These are phyloP conservation scores for Sporodiniella umbellata DNA, from an alignment of 371 early-diverging fungal genomes.

Conservation along the genomic window DNA sequence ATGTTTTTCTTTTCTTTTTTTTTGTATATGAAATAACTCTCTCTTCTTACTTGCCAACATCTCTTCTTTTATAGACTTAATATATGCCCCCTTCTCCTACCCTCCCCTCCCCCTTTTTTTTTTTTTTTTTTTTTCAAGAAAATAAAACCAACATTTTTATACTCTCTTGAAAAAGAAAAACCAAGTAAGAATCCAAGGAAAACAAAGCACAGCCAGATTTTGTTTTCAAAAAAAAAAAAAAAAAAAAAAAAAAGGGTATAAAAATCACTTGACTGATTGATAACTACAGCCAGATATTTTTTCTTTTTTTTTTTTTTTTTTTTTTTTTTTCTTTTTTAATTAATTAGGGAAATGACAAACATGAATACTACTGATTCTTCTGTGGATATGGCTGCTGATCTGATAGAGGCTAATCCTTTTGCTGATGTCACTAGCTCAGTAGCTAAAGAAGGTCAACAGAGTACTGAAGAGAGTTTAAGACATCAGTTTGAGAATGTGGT, in stretches of 20 bases:
- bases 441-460: background rate
- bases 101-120: background rate
- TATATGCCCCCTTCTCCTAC: background rate
- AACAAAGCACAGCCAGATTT: background rate
- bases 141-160: no score
- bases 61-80: no score
- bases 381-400: slow-evolving; percentile 8
- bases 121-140: background rate
- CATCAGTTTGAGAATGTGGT: no score
- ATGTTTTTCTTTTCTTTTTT: no score
- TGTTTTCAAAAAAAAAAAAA: background rate
- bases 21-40: background rate
- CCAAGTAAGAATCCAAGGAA: no score
- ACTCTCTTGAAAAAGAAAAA: no score
- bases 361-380: slow-evolving; percentile 16
- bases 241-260: no score
- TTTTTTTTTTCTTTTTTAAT: background rate
- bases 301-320: no score
- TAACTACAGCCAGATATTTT: no score
- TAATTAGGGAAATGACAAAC: slow-evolving; percentile 16
- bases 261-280: no score
- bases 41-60: background rate
- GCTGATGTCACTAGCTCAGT: slow-evolving; percentile 24
- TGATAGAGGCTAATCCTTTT: slow-evolving; percentile 42
- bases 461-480: no score